These are phyloP conservation scores for Pseudoneurospora amorphoporcata DNA, from an alignment of 495 filamentous ascomycete genomes.

Conservation along the genomic window DNA sequence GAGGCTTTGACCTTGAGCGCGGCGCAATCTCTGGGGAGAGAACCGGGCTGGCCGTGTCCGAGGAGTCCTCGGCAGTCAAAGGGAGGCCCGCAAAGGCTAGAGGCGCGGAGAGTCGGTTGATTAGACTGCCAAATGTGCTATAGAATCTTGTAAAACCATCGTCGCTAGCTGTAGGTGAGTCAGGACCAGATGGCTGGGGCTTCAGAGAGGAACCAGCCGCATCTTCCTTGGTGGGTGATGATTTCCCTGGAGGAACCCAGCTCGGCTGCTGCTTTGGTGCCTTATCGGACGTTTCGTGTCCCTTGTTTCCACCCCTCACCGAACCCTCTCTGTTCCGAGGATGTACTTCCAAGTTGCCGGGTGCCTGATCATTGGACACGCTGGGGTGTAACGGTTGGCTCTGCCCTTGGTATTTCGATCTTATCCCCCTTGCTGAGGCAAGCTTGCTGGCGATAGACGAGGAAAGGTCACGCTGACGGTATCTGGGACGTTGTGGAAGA, in stretches of 20 bases:
- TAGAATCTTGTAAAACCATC: conserved; percentile 86
- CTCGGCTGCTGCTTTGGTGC: conserved; percentile 28
- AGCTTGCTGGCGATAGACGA: conserved; percentile 90
- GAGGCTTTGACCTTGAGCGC: conserved; percentile 17
- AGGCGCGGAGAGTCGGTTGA: conserved; percentile 74
- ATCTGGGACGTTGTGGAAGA: conserved; percentile 38
- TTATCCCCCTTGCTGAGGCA: conserved; percentile 80
- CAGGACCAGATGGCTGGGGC: neutral
- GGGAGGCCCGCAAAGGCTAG: conserved; percentile 89
- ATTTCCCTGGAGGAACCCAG: conserved; percentile 28
- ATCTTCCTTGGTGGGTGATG: conserved; percentile 17
- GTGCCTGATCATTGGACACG: conserved; percentile 62
- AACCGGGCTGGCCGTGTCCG: conserved; percentile 18
- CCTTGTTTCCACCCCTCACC: conserved; percentile 26
- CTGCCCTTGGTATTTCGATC: conserved; percentile 45
- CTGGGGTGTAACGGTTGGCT: conserved; percentile 56
- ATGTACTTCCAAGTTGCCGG: conserved; percentile 56
- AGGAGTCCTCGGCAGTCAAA: conserved; percentile 46
- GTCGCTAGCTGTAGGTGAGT: conserved; percentile 34
- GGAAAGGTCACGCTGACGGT: conserved; percentile 52
- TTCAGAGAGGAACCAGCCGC: conserved; percentile 13
- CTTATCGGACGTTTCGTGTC: conserved; percentile 23
- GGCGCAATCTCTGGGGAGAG: conserved; percentile 12
- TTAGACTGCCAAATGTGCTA: conserved; percentile 71
- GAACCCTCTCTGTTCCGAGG: conserved; percentile 36